Base-by-base conservation (phyloP, 306 rosid genomes). In the Echinosophora koreensis region DNA sequence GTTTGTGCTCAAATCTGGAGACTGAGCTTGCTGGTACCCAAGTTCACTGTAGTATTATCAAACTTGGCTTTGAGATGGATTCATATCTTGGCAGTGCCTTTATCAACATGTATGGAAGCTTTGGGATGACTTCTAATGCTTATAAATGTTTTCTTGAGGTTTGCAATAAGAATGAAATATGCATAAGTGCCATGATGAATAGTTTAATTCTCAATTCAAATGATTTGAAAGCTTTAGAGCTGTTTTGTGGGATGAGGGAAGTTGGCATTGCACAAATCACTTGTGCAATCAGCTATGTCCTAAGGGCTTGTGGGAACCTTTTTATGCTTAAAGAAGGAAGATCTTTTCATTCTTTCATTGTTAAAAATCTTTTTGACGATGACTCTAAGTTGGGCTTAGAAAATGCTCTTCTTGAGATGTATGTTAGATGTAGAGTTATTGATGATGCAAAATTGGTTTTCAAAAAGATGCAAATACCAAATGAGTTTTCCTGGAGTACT, bases 381-480 rank as follows among this genome's bases (percentile, higher is more conserved):
- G 84, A 82, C 64, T 63, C 77, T 52, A 69, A 72, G 52, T 78
- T 85, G 61, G 77, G 69, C 27, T 39, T 67, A 27, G 84, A 82
- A 68, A 85, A 82, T 74, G 81, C 78, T 78, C 86, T 85, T 57
- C 64, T 85, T 15, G 88, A 78, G 65, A 85, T 85, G 88, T 82
- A 85, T 52, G 76, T 76, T 64, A 79, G 65, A 66, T 79, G 84
- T 68, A 68, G 84, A 77, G 82, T 41, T 27, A 64, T 74, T 49
- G 63, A 74, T 30, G 61, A 85, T 52, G 84, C 82, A 70, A 74
- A 74, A 41, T 42, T 39, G 73, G 70, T 78, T 74, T 85, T 85
- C 22, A 4, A 74, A 39, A 79, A n/a, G 64, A 85, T 85, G 84
- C 49, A 55, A 59, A 52, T 30, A 39, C 65, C 9, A 17, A 85